Evolutionary conservation across 1,139 yeast species (phyloP).

Genomic region (Geotrichum europaeum): DNA sequence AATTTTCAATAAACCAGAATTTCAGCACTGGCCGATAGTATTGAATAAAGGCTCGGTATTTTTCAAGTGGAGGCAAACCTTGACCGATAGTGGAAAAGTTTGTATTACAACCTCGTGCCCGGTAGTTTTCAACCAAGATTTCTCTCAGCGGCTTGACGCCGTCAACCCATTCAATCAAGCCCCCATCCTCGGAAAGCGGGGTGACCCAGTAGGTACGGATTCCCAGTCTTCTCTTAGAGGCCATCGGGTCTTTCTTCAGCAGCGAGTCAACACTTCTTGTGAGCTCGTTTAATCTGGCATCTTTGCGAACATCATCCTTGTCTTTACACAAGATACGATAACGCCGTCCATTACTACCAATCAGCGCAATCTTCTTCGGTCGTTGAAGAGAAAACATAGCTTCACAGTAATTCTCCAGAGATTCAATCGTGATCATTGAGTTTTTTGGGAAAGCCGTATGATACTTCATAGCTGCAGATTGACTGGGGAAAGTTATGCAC

Average conservation of each 20-base stretch:
- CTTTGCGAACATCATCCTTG: slow-evolving; percentile 89
- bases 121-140: slow-evolving; percentile 46
- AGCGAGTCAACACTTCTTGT: slow-evolving; percentile 81
- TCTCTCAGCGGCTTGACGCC: slow-evolving; percentile 76
- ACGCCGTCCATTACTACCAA: slow-evolving; percentile 69
- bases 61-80: neutral
- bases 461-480: slow-evolving; percentile 40
- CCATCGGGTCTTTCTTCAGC: slow-evolving; percentile 58
- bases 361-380: slow-evolving; percentile 71
- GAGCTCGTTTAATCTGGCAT: slow-evolving; percentile 89
- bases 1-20: slow-evolving; percentile 81
- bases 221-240: slow-evolving; percentile 62
- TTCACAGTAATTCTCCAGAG: slow-evolving; percentile 56
- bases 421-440: slow-evolving; percentile 46
- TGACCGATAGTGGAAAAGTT: slow-evolving; percentile 20
- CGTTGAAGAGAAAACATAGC: slow-evolving; percentile 77
- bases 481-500: slow-evolving; percentile 57
- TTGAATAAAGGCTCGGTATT: slow-evolving; percentile 25
- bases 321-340: slow-evolving; percentile 78
- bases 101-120: slow-evolving; percentile 35
- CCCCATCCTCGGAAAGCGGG: slow-evolving; percentile 80
- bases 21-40: slow-evolving; percentile 68
- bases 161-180: slow-evolving; percentile 89
- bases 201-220: slow-evolving; percentile 85
- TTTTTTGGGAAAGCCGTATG: slow-evolving; percentile 51